These are phyloP conservation scores for Rhytidiadelphus loreus DNA, from an alignment of 225 moss, liverwort and hornwort species.

Conservation along the genomic window DNA sequence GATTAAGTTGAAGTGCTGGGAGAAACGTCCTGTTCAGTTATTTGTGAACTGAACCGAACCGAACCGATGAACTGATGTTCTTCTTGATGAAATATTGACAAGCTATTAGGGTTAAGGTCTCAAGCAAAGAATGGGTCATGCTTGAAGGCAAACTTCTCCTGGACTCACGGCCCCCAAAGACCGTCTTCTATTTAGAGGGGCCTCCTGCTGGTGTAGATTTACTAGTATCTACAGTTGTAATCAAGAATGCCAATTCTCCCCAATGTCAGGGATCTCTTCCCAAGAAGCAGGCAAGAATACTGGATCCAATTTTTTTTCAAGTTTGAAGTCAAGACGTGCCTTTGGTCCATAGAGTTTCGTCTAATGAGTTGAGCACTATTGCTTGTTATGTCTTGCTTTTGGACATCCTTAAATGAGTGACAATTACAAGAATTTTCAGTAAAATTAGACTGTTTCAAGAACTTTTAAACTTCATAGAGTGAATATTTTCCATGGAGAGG, in stretches of 20 bases:
- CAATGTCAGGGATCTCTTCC: conserved; percentile 2
- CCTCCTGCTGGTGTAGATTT: conserved; percentile 67
- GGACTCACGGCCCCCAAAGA: conserved; percentile 10
- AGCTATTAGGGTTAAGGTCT: conserved; percentile 38
- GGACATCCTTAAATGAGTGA: background rate
- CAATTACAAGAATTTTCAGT: background rate
- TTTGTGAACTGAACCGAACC: background rate
- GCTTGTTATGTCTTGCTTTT: background rate
- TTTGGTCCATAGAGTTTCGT: background rate
- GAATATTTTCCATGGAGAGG: background rate
- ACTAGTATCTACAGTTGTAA: conserved; percentile 52
- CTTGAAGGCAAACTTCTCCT: conserved; percentile 62
- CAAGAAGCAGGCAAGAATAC: conserved; percentile 18
- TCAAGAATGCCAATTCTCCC: conserved; percentile 23
- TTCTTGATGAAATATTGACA: background rate
- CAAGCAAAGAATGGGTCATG: conserved; percentile 47
- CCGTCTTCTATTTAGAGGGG: conserved; percentile 72
- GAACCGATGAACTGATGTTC: background rate
- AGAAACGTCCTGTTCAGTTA: background rate
- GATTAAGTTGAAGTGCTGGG: background rate
- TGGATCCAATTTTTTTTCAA: background rate
- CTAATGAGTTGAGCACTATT: background rate
- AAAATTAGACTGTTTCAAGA: background rate
- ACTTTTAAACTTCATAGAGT: background rate
- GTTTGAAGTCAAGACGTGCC: background rate